Base-by-base conservation (phyloP, 2,329 filamentous ascomycete genomes). In the Colletotrichum godetiae region DNA sequence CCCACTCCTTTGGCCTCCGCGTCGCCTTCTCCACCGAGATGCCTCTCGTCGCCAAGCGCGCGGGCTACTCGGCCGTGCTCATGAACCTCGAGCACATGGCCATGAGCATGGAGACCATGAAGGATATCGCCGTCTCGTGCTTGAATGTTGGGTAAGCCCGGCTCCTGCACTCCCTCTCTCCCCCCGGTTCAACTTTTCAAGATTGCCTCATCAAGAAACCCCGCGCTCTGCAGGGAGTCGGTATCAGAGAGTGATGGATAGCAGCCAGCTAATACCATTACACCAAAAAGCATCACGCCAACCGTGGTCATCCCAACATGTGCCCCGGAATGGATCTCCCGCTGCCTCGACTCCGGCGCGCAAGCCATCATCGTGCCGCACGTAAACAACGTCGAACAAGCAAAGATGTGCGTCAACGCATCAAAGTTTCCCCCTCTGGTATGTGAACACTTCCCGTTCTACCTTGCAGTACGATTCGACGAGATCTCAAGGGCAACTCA, bases 341-440 rank as follows among this genome's bases (percentile, higher is more conserved):
- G 87, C 22, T 86, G 87, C n/a, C 80, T 88, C 37, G 87, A 88
- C 70, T 83, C 85, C 55, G 87, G 87, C 46, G 86, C 86, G 56
- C 86, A 88, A 62, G 86, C 85, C 13, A 82, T 88, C 71, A 83
- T 88, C 70, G 86, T 88, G 0, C 87, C 87, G 3, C 81, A 83
- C 59, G 81, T 86, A 72, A 84, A 84, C 76, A 87, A 81, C 6
- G 84, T 82, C 5, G 83, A 87, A 11, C 84, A 87, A 74, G 86
- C 85, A 29, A 80, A 77, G 65, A 79, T 84, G 60, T 81, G 88
- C 15, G 86, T 89, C 10, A 80, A 82, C 74, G 83, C 84, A 11
- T 83, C 86, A 75, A 89, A 88, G 74, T 89, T 88, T 67, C 87
- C 87, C 2, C 87, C 87, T 2, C 78, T 81, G 69, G 87, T 71